Conservation (phyloP, 176 grass and related monocot genomes). For the Coix lacrymajobi region DNA sequence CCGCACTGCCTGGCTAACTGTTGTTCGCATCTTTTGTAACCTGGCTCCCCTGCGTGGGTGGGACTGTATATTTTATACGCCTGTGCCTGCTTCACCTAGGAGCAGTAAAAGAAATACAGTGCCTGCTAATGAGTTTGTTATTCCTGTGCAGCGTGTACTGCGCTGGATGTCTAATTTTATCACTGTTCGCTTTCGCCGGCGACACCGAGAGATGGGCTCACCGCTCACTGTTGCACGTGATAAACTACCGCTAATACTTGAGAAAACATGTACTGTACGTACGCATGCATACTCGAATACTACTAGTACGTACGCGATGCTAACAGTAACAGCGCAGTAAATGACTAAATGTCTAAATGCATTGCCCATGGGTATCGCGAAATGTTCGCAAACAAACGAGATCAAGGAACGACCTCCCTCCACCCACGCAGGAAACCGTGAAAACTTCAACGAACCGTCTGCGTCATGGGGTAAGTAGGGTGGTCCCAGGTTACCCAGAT, state of each 20-base stretch:
- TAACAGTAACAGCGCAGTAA: background rate
- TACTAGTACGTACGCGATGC: background rate
- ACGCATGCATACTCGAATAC: no score
- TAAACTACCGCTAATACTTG: background rate
- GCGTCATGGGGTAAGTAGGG: background rate
- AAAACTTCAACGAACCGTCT: slow-evolving; percentile 15
- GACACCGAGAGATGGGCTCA: background rate
- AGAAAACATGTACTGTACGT: background rate
- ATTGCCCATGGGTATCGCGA: background rate
- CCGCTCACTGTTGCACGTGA: background rate
- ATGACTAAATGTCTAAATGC: no score
- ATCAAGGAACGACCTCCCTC: background rate
- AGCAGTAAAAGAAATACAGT: no score
- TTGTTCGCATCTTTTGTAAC: no score
- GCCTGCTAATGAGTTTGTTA: slow-evolving; percentile 30
- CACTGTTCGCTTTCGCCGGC: background rate
- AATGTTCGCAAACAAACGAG: background rate
- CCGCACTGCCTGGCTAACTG: no score
- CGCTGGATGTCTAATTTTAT: background rate
- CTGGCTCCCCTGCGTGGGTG: no score
- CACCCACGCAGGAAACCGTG: no score
- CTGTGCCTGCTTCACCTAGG: no score
- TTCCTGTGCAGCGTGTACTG: background rate
- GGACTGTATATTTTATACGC: no score
- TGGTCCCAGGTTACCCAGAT: background rate